Conservation (phyloP, 768 basidiomycete species). For the Kockovaella imperatae region DNA sequence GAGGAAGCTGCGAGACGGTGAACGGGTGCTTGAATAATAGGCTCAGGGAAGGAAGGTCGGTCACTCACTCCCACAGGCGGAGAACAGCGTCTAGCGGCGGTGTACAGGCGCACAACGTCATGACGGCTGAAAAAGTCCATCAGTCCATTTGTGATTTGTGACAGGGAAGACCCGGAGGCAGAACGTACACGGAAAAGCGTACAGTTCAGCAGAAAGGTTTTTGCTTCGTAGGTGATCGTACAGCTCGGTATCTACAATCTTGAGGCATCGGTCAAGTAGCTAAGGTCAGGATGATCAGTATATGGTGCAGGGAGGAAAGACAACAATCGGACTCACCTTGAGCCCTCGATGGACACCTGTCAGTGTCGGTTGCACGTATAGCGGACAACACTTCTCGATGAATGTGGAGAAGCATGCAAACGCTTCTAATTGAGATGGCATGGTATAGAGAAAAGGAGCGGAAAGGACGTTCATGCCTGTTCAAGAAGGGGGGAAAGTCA, state of each 20-base stretch:
- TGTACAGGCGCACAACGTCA: constrained; percentile 93
- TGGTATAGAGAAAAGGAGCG: constrained; percentile 92
- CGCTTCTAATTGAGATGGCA: constrained; percentile 97
- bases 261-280: constrained; percentile 87
- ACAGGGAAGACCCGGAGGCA: background rate
- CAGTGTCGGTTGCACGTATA: constrained; percentile 94
- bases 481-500: background rate
- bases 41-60: background rate
- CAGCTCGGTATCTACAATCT: constrained; percentile 81
- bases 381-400: constrained; percentile 85
- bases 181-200: constrained; percentile 87
- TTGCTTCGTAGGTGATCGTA: constrained; percentile 74
- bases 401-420: constrained; percentile 95
- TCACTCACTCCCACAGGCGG: constrained; percentile 70
- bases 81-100: constrained; percentile 92
- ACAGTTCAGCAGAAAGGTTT: constrained; percentile 89
- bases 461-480: constrained; percentile 91
- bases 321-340: constrained; percentile 56
- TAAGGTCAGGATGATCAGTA: constrained; percentile 41
- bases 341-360: constrained; percentile 92
- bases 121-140: constrained; percentile 57
- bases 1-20: constrained; percentile 53
- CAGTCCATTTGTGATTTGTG: background rate
- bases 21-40: background rate
- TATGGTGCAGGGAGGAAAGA: background rate